These are phyloP conservation scores for Thelonectria discophora DNA, from an alignment of 2,329 filamentous ascomycete genomes.

Conservation along the genomic window DNA sequence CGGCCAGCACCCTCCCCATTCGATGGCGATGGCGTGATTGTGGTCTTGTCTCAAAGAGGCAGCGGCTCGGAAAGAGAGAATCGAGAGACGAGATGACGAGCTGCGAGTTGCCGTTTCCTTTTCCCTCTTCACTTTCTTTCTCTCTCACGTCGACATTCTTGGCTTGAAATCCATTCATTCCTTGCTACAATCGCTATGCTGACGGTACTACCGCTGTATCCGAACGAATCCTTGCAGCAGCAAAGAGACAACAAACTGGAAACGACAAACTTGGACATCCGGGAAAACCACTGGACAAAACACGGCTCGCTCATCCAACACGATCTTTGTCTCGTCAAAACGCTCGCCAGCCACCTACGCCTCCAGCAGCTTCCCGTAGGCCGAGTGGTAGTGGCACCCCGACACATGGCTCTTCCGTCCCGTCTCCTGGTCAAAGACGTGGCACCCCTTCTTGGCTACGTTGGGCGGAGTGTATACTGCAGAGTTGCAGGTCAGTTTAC, in stretches of 20 bases:
- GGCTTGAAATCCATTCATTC: conserved; percentile 13
- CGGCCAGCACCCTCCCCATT: not conserved
- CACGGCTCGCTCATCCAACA: conserved; percentile 29
- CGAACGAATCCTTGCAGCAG: conserved; percentile 1
- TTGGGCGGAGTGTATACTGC: conserved; percentile 87
- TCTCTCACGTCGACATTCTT: conserved; percentile 27
- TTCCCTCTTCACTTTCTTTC: conserved; percentile 29
- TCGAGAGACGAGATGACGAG: conserved; percentile 13
- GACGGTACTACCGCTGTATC: conserved; percentile 8
- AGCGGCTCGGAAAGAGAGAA: conserved; percentile 8
- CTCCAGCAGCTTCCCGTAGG: conserved; percentile 61
- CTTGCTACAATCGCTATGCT: conserved; percentile 29
- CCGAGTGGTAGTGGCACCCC: conserved; percentile 77
- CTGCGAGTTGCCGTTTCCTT: not conserved
- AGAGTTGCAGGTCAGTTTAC: conserved; percentile 43
- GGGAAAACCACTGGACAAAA: conserved; percentile 18
- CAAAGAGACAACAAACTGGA: conserved; percentile 5
- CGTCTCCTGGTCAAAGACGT: conserved; percentile 81
- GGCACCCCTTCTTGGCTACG: conserved; percentile 82
- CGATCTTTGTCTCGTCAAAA: conserved; percentile 36
- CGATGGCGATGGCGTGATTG: conserved; percentile 3
- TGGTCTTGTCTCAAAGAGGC: not conserved
- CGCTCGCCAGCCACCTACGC: conserved; percentile 37
- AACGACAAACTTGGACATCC: conserved; percentile 15
- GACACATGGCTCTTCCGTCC: conserved; percentile 76